phyloP scores from a whole-genome alignment of 2,329 filamentous ascomycete genomes.

The Anisogramma anomala region DNA sequence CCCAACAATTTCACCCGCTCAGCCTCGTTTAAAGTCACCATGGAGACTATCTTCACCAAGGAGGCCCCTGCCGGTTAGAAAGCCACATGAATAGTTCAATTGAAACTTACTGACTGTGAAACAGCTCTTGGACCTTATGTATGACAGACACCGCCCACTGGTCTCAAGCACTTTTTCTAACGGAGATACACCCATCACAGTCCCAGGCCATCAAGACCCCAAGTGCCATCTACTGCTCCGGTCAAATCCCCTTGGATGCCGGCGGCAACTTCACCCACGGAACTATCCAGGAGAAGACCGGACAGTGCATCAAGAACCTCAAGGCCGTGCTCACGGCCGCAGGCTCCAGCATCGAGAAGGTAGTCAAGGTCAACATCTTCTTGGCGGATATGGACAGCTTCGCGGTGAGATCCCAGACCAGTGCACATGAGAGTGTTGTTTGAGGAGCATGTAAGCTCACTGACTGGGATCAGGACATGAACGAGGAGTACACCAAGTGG shows the following conservation, averaged over 20 bases:
- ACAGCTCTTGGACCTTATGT: constrained; percentile 54
- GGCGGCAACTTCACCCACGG: constrained; percentile 45
- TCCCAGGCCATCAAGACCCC: constrained; percentile 57
- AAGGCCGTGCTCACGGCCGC: constrained; percentile 73
- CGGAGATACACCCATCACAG: constrained; percentile 25
- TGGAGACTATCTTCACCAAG: constrained; percentile 38
- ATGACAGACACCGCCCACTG: constrained; percentile 24
- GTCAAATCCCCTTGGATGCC: constrained; percentile 56
- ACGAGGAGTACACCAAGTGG: constrained; percentile 73
- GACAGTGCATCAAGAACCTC: constrained; percentile 61
- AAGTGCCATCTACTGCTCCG: constrained; percentile 54
- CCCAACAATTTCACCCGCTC: constrained; percentile 1
- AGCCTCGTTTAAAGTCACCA: constrained; percentile 6
- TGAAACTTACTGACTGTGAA: constrained; percentile 7
- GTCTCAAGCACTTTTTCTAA: neutral
- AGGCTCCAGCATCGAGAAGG: constrained; percentile 63
- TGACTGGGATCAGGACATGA: constrained; percentile 51
- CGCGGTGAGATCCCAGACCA: constrained; percentile 37
- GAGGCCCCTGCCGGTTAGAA: constrained; percentile 48
- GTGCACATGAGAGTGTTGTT: neutral
- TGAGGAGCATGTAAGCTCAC: neutral
- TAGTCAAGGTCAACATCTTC: constrained; percentile 90
- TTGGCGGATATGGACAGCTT: constrained; percentile 87
- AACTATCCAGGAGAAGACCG: constrained; percentile 52
- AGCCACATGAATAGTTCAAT: constrained; percentile 16